Percentiles rank a stretch among this genome's conserved stretches.
phyloP scores from a whole-genome alignment of 495 filamentous ascomycete species.

The Daldinia bambusicola region DNA sequence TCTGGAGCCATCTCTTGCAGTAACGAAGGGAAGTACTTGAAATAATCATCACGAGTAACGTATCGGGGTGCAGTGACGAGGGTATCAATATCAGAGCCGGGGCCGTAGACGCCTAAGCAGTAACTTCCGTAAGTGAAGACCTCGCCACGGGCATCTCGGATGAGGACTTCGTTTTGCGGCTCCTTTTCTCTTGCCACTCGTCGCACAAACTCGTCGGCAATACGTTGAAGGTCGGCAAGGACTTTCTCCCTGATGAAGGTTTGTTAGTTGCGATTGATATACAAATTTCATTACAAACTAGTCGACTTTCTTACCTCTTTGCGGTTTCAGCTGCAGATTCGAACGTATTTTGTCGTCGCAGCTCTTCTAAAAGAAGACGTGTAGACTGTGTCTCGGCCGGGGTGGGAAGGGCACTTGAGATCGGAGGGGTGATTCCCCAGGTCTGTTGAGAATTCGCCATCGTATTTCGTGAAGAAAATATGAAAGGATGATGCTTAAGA shows the following conservation, averaged over 20 bases:
- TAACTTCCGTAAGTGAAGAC: constrained; percentile 97
- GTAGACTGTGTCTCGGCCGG: constrained; percentile 77
- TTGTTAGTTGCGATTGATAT: constrained; percentile 18
- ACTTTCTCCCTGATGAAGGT: constrained; percentile 55
- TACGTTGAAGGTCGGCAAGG: constrained; percentile 75
- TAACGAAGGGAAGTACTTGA: constrained; percentile 81
- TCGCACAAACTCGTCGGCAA: constrained; percentile 85
- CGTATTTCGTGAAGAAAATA: neutral
- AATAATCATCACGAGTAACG: constrained; percentile 88
- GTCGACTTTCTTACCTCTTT: constrained; percentile 66
- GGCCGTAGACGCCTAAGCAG: constrained; percentile 90
- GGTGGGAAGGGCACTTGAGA: constrained; percentile 80
- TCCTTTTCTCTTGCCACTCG: constrained; percentile 76
- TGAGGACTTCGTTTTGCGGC: constrained; percentile 76
- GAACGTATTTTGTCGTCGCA: constrained; percentile 90
- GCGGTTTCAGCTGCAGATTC: constrained; percentile 82
- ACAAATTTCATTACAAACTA: neutral
- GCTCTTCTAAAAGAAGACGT: constrained; percentile 79
- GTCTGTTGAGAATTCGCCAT: constrained; percentile 49
- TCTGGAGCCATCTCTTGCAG: constrained; percentile 76
- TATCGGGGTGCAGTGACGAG: constrained; percentile 90
- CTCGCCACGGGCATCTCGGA: constrained; percentile 85
- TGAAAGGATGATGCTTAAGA: constrained; percentile 1
- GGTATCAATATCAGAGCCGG: constrained; percentile 97
- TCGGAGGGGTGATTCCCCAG: constrained; percentile 86